Evolutionary conservation across 2,329 filamentous ascomycete species (phyloP).

Genomic region (Sphaerulina populicola): DNA sequence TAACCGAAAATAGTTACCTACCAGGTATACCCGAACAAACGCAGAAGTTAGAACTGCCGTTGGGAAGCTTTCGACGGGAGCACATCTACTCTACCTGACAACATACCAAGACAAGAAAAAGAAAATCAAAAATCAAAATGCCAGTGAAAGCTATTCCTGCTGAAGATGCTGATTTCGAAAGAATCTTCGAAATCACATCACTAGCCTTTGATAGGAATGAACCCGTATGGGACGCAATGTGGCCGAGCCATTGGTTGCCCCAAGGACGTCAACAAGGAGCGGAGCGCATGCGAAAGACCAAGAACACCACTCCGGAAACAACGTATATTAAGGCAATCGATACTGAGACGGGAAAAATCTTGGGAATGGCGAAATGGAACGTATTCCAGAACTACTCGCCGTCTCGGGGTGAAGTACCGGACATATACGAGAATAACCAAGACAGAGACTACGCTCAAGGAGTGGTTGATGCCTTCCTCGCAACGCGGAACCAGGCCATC

Average conservation of each 20-base stretch:
- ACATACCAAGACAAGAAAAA: no score
- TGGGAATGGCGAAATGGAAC: conserved; percentile 31
- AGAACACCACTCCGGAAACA: conserved; percentile 20
- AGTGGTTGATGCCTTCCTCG: conserved; percentile 20
- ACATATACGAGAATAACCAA: conserved; percentile 21
- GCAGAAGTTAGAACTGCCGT: background rate
- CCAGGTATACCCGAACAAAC: background rate
- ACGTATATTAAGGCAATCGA: conserved; percentile 29
- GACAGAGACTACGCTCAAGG: conserved; percentile 19
- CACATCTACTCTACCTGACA: background rate
- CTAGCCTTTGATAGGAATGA: conserved; percentile 27
- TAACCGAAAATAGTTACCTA: background rate
- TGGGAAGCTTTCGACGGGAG: background rate
- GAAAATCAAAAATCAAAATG: background rate
- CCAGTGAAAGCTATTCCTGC: conserved; percentile 14
- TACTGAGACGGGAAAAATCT: conserved; percentile 20
- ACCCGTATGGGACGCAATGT: conserved; percentile 25
- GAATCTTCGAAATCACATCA: conserved; percentile 27
- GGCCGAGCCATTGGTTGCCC: conserved; percentile 24
- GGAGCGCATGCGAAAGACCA: conserved; percentile 20
- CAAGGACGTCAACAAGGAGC: conserved; percentile 21
- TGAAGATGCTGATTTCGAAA: conserved; percentile 26
- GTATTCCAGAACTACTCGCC: conserved; percentile 18
- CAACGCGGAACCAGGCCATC: conserved; percentile 21
- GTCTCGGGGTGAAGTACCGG: background rate